These are phyloP conservation scores for Suillus subluteus DNA, from an alignment of 768 basidiomycete genomes.

Conservation along the genomic window DNA sequence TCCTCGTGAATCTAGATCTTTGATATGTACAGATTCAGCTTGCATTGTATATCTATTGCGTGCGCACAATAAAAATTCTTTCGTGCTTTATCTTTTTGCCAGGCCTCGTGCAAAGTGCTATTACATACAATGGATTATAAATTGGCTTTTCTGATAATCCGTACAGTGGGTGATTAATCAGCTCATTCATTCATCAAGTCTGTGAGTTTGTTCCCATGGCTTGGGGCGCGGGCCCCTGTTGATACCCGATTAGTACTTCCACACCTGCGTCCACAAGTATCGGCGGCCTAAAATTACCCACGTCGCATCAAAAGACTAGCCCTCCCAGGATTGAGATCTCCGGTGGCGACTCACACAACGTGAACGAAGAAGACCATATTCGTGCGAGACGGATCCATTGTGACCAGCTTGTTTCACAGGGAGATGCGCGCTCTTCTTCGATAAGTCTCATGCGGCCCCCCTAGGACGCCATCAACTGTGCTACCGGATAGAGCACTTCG, in stretches of 20 bases:
- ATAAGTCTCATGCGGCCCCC: not conserved
- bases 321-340: slow-evolving; percentile 1
- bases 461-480: not conserved
- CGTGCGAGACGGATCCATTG: not conserved
- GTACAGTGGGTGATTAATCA: not conserved
- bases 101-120: not conserved
- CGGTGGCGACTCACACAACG: slow-evolving; percentile 4
- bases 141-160: not conserved
- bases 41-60: slow-evolving; percentile 4
- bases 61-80: not conserved
- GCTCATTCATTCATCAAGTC: not conserved
- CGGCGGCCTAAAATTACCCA: slow-evolving; percentile 11
- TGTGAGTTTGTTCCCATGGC: slow-evolving; percentile 5
- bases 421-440: not conserved
- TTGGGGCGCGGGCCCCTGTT: not conserved
- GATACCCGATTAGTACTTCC: slow-evolving; percentile 1
- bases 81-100: not conserved
- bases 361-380: not conserved
- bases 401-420: not conserved
- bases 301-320: not conserved
- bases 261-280: not conserved
- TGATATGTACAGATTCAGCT: not conserved
- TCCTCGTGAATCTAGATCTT: slow-evolving; percentile 11
- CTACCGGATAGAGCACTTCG: not conserved
- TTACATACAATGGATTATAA: not conserved